A percentile compares a stretch with the other conserved stretches of the same genome.
Evolutionary conservation across 2,329 filamentous ascomycete genomes (phyloP).

Genomic region (Stachybotrys chartarum): DNA sequence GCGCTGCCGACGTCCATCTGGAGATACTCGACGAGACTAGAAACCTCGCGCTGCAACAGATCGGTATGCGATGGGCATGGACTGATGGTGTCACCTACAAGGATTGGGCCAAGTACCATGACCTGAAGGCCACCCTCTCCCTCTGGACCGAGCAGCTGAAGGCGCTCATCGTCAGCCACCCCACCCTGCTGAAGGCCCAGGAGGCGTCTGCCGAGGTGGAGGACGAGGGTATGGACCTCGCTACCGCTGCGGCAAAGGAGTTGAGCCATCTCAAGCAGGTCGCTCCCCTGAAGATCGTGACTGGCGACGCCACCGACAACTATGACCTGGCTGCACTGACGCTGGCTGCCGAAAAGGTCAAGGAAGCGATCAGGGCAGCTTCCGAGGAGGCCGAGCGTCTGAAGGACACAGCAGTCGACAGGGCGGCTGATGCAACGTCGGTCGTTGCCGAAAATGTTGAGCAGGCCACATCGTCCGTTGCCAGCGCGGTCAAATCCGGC

Average conservation of each 20-base stretch:
- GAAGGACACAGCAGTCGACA: conserved; percentile 21
- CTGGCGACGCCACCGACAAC: conserved; percentile 67
- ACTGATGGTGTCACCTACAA: conserved; percentile 94
- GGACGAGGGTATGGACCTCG: conserved; percentile 71
- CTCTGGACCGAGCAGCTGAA: conserved; percentile 82
- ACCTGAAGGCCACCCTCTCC: conserved; percentile 73
- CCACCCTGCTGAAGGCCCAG: conserved; percentile 61
- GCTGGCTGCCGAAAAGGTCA: conserved; percentile 39
- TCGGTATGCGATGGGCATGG: conserved; percentile 93
- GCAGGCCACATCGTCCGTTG: conserved; percentile 6
- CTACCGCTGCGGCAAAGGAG: conserved; percentile 72
- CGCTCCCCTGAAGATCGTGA: conserved; percentile 73
- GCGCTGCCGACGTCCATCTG: conserved; percentile 73
- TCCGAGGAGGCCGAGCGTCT: conserved; percentile 19
- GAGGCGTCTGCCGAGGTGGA: conserved; percentile 63
- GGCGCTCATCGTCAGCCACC: conserved; percentile 65
- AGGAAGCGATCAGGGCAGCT: conserved; percentile 11
- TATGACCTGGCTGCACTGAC: conserved; percentile 65
- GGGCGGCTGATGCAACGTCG: conserved; percentile 20
- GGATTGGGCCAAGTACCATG: conserved; percentile 93
- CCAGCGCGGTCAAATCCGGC: conserved; percentile 2
- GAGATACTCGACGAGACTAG: conserved; percentile 76
- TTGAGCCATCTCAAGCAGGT: conserved; percentile 76
- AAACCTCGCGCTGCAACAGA: conserved; percentile 79
- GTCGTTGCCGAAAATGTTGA: conserved; percentile 11